phyloP scores from a whole-genome alignment of 441 rosid genomes.

The Francoa sonchifolia region DNA sequence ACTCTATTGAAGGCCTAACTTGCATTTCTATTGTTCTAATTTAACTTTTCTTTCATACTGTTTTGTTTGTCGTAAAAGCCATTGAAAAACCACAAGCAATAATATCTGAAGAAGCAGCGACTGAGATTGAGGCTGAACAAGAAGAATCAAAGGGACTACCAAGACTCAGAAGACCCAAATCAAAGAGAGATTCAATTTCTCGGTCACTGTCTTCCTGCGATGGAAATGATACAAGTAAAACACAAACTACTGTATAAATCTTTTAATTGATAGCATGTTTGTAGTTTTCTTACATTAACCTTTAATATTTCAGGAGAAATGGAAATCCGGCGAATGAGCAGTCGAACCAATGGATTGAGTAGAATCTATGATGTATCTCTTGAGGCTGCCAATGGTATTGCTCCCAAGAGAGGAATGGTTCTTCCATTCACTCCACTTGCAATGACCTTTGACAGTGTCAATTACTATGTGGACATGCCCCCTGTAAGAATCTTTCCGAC shows the following conservation, averaged over 20 bases:
- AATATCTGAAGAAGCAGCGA: constrained; percentile 43
- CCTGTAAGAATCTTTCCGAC: constrained; percentile 30
- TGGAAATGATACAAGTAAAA: constrained; percentile 34
- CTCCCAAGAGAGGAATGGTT: constrained; percentile 72
- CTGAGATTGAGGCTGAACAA: constrained; percentile 21
- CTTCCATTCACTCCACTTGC: constrained; percentile 82
- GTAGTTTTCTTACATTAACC: constrained; percentile 1
- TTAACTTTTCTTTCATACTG: background rate
- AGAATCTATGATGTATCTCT: constrained; percentile 21
- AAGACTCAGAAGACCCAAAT: constrained; percentile 17
- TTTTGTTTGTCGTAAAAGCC: constrained; percentile 26
- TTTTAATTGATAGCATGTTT: too few relatives aligned
- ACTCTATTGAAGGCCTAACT: background rate
- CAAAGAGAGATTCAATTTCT: constrained; percentile 17
- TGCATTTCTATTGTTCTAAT: background rate
- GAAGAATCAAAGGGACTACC: constrained; percentile 18
- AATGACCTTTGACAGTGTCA: constrained; percentile 67
- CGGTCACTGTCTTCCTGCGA: constrained; percentile 26
- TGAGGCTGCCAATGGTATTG: constrained; percentile 24
- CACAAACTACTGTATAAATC: too few relatives aligned
- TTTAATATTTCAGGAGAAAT: constrained; percentile 34
- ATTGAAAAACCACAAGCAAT: constrained; percentile 59
- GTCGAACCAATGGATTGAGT: constrained; percentile 17
- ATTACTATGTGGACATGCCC: constrained; percentile 88
- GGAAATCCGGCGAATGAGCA: constrained; percentile 35